Evolutionary conservation across 306 rosid genomes (phyloP).

Genomic region (Quercus robur): DNA sequence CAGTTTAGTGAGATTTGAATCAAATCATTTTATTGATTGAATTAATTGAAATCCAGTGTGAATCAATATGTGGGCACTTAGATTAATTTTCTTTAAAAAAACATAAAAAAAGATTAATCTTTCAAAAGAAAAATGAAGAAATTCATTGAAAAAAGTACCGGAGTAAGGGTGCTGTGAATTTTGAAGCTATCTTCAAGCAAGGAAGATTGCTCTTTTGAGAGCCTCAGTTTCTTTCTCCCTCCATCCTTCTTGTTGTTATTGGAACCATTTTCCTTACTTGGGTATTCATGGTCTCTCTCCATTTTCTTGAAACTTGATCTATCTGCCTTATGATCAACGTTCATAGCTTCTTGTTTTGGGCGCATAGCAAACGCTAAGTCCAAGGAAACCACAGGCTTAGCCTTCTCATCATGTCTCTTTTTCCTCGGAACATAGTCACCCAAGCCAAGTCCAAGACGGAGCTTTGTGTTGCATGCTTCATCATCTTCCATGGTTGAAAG

Average conservation of each 20-base stretch:
- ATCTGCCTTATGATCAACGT: slow-evolving; percentile 1
- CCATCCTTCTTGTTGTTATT: neutral
- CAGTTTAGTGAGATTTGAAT: too few relatives aligned
- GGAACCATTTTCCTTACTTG: slow-evolving; percentile 8
- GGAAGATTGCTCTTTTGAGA: slow-evolving; percentile 64
- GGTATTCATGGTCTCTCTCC: slow-evolving; percentile 3
- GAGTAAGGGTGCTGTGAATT: slow-evolving; percentile 58
- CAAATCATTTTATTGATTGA: too few relatives aligned
- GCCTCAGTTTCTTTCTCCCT: slow-evolving; percentile 64
- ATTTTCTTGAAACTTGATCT: slow-evolving; percentile 14
- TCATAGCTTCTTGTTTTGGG: slow-evolving; percentile 31
- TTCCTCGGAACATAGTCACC: slow-evolving; percentile 33
- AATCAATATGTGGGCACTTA: neutral
- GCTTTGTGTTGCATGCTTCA: slow-evolving; percentile 47
- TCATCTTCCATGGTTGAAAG: slow-evolving; percentile 44
- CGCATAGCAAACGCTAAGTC: slow-evolving; percentile 39
- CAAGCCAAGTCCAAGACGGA: slow-evolving; percentile 58
- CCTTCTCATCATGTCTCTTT: slow-evolving; percentile 10
- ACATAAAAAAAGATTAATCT: neutral
- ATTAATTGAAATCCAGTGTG: too few relatives aligned
- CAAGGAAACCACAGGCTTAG: slow-evolving; percentile 15
- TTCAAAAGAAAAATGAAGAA: neutral
- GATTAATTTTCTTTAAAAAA: neutral
- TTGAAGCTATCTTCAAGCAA: slow-evolving; percentile 73
- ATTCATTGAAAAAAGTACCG: slow-evolving; percentile 23